phyloP scores from a whole-genome alignment of 2,329 filamentous ascomycete species.

The Curvularia lunata region DNA sequence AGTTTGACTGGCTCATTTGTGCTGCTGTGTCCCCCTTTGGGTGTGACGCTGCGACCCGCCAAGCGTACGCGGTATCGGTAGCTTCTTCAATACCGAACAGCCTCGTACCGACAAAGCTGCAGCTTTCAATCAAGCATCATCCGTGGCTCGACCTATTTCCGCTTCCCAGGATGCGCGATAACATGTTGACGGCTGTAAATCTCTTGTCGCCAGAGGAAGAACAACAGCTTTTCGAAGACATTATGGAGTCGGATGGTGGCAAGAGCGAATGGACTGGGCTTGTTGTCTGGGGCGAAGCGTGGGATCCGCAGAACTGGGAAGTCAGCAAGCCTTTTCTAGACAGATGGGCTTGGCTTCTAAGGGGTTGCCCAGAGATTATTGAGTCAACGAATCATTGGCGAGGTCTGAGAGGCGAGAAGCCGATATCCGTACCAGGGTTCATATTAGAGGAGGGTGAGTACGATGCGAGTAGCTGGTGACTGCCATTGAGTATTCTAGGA shows the following conservation, averaged over 20 bases:
- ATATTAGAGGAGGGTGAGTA: background rate
- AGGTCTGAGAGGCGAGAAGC: constrained; percentile 17
- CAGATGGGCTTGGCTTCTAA: constrained; percentile 55
- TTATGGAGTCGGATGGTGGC: constrained; percentile 16
- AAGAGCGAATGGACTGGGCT: constrained; percentile 28
- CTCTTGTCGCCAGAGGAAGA: constrained; percentile 37
- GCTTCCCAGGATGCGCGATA: constrained; percentile 50
- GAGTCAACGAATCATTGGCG: constrained; percentile 34
- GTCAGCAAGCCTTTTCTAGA: constrained; percentile 53
- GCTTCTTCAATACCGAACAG: background rate
- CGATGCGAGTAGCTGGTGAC: background rate
- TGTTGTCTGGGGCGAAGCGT: constrained; percentile 59
- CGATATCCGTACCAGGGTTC: constrained; percentile 7
- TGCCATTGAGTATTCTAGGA: background rate
- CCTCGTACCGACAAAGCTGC: constrained; percentile 28
- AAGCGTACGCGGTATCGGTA: background rate
- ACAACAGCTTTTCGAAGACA: constrained; percentile 27
- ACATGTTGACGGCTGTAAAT: constrained; percentile 43
- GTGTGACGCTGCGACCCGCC: constrained; percentile 8
- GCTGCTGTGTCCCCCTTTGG: constrained; percentile 23
- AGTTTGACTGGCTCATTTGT: constrained; percentile 17
- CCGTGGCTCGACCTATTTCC: constrained; percentile 51
- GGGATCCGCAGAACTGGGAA: constrained; percentile 57
- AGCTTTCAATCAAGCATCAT: constrained; percentile 50
- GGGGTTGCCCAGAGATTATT: constrained; percentile 49